phyloP scores from a whole-genome alignment of 1,284 basidiomycete species.

The Fomitopsis schrenkii region DNA sequence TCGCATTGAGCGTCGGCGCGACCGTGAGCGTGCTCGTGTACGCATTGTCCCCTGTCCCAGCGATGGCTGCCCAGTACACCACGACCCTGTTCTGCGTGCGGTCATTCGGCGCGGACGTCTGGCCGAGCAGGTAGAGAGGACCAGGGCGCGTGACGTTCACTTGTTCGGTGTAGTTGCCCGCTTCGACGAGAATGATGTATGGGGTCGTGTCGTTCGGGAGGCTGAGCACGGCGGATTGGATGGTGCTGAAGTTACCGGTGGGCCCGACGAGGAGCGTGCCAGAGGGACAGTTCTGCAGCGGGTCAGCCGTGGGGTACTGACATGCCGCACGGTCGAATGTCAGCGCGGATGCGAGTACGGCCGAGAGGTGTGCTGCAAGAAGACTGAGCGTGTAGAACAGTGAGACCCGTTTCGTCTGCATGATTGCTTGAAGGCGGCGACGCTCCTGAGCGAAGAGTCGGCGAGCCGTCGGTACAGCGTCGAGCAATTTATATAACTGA shows the following conservation, averaged over 20 bases:
- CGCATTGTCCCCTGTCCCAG: constrained; percentile 5
- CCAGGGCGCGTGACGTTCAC: constrained; percentile 5
- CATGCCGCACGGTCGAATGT: not conserved
- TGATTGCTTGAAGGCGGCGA: not conserved
- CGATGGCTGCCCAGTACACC: constrained; percentile 5
- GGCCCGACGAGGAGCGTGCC: constrained; percentile 6
- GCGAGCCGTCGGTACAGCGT: not conserved
- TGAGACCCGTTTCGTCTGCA: not conserved
- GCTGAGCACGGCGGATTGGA: constrained; percentile 7
- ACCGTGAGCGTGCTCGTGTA: constrained; percentile 6
- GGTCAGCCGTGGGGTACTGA: constrained; percentile 5
- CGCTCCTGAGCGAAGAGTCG: not conserved
- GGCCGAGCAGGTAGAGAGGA: constrained; percentile 4
- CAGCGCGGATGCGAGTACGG: not conserved
- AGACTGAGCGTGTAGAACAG: not conserved
- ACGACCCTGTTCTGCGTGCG: constrained; percentile 3
- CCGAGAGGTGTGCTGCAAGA: not conserved
- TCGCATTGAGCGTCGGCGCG: constrained; percentile 7
- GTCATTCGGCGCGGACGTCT: constrained; percentile 3
- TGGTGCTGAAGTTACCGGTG: constrained; percentile 3
- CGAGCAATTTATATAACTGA: not conserved
- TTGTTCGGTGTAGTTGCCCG: constrained; percentile 7
- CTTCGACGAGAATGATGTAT: constrained; percentile 6
- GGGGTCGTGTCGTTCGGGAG: constrained; percentile 5
- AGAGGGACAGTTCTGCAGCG: constrained; percentile 1